phyloP scores from a whole-genome alignment of 176 grass and related monocot species.

The Aegilops bicornis region DNA sequence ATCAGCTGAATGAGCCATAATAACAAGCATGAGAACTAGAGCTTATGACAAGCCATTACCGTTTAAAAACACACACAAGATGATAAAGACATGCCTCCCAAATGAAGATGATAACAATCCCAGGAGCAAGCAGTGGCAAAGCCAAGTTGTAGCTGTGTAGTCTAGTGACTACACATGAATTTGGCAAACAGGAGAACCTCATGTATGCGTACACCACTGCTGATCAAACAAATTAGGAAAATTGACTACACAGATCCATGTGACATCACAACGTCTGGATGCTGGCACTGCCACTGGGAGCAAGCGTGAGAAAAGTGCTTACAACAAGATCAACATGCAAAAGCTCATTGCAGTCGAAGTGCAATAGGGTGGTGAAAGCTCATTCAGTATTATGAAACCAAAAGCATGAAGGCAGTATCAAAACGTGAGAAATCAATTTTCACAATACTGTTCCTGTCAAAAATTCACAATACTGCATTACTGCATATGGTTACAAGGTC shows the following conservation, averaged over 20 bases:
- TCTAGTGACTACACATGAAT: too few species aligned
- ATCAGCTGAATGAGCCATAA: neutral
- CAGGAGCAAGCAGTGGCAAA: neutral
- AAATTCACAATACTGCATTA: neutral
- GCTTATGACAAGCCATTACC: neutral
- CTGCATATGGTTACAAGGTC: neutral
- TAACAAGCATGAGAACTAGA: neutral
- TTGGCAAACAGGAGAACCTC: too few species aligned
- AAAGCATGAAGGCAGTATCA: neutral
- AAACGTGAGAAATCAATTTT: neutral
- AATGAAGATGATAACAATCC: neutral
- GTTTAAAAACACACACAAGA: neutral
- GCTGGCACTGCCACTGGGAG: too few species aligned
- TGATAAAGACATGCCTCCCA: neutral
- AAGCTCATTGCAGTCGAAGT: neutral
- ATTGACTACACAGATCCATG: too few species aligned
- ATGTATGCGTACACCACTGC: too few species aligned
- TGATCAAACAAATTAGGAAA: too few species aligned
- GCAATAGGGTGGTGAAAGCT: neutral
- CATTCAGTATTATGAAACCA: neutral
- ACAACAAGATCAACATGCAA: neutral
- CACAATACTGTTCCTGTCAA: neutral
- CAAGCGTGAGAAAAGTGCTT: neutral
- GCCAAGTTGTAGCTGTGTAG: too few species aligned
- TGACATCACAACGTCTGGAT: too few species aligned